These are phyloP conservation scores for Penicillium cinerascens DNA, from an alignment of 495 filamentous ascomycete species.

Conservation along the genomic window DNA sequence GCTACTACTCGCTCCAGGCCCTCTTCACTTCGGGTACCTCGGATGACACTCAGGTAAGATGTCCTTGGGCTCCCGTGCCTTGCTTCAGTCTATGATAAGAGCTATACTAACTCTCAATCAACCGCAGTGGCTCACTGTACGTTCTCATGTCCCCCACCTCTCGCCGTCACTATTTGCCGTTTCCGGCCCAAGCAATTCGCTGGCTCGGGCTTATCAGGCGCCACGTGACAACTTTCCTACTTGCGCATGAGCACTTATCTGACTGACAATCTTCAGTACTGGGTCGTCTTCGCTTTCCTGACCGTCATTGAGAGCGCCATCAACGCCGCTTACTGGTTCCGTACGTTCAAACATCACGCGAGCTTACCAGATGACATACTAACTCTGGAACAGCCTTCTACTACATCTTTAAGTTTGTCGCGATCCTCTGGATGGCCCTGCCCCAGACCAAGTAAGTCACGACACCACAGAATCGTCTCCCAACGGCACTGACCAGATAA, in stretches of 20 bases:
- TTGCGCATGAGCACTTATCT: constrained; percentile 5
- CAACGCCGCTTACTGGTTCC: constrained; percentile 98
- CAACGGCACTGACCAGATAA: constrained; percentile 20
- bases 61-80: not conserved
- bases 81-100: not conserved
- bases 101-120: constrained; percentile 10
- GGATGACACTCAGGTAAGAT: constrained; percentile 85
- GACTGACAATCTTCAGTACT: constrained; percentile 62
- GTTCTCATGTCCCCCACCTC: constrained; percentile 31
- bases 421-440: constrained; percentile 95
- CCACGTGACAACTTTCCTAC: constrained; percentile 21
- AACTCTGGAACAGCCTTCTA: constrained; percentile 69
- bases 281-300: constrained; percentile 93
- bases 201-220: constrained; percentile 14
- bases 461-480: not conserved
- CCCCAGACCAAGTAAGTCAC: constrained; percentile 80
- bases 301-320: constrained; percentile 90
- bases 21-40: constrained; percentile 75
- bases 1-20: constrained; percentile 91
- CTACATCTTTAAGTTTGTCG: constrained; percentile 98
- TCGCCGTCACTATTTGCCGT: constrained; percentile 1
- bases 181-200: constrained; percentile 10
- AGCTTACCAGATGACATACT: constrained; percentile 1
- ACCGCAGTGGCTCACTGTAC: constrained; percentile 63
- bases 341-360: constrained; percentile 39